Conservation (phyloP, 23 red algal genomes). For the Agarophyton chilense region DNA sequence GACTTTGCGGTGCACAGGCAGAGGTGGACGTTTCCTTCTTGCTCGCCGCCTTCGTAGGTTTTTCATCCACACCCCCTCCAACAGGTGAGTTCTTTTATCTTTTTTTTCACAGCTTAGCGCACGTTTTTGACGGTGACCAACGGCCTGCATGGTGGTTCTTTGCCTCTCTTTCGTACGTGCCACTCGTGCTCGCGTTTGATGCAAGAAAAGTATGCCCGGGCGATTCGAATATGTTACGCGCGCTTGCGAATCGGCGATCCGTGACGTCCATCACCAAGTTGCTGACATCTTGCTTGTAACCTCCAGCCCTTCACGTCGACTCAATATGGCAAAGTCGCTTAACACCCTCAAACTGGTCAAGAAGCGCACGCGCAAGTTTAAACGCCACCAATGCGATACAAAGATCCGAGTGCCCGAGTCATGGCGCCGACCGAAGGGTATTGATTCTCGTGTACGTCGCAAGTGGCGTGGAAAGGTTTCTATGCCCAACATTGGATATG, state of each 20-base stretch:
- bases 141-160: too few relatives aligned
- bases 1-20: background rate
- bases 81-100: background rate
- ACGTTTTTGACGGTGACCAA: background rate
- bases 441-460: slow-evolving; percentile 94
- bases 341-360: slow-evolving; percentile 85
- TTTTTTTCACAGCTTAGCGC: background rate
- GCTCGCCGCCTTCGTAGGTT: background rate
- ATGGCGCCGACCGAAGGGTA: slow-evolving; percentile 97
- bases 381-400: slow-evolving; percentile 85
- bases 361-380: slow-evolving; percentile 97
- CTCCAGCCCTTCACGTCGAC: background rate
- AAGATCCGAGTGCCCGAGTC: slow-evolving; percentile 87
- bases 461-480: slow-evolving; percentile 88
- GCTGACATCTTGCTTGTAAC: background rate
- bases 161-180: too few relatives aligned
- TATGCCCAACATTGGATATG: slow-evolving; percentile 99
- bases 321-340: slow-evolving; percentile 44
- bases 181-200: background rate
- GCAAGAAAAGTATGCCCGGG: background rate
- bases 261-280: background rate
- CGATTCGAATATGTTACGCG: background rate
- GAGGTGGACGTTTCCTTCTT: too few relatives aligned
- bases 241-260: background rate
- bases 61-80: too few relatives aligned